Conservation (phyloP, 768 basidiomycete species). For the Agrocybe pediades region DNA sequence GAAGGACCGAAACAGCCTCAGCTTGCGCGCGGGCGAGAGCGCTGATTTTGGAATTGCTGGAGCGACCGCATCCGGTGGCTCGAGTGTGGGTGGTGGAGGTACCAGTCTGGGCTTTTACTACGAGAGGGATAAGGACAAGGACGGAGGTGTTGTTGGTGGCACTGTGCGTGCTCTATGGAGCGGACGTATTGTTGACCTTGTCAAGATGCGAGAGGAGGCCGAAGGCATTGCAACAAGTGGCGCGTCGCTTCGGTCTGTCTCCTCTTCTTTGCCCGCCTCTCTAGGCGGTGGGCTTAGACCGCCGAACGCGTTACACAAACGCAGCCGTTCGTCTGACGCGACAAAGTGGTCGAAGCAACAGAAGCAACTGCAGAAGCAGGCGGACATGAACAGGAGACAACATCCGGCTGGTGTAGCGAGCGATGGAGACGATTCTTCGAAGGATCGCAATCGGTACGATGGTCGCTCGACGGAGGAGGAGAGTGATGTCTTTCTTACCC, state of each 20-base stretch:
- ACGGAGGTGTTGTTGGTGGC: slow-evolving; percentile 29
- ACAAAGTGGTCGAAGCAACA: not conserved
- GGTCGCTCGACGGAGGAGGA: slow-evolving; percentile 47
- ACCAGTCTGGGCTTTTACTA: slow-evolving; percentile 1
- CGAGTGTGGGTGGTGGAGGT: not conserved
- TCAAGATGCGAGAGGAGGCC: slow-evolving; percentile 39
- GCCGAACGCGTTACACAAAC: not conserved
- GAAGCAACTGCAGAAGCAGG: not conserved
- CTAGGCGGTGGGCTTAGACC: not conserved
- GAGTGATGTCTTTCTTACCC: slow-evolving; percentile 31
- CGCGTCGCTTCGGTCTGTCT: not conserved
- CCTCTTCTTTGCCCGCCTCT: not conserved
- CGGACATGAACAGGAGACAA: not conserved
- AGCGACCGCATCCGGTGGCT: slow-evolving; percentile 23
- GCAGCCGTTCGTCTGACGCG: not conserved
- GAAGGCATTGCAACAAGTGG: slow-evolving; percentile 15
- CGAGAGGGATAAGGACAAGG: slow-evolving; percentile 28
- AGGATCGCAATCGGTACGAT: slow-evolving; percentile 26
- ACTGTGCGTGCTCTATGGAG: slow-evolving; percentile 47
- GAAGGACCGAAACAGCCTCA: slow-evolving; percentile 8
- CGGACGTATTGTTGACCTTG: slow-evolving; percentile 38
- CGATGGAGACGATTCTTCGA: slow-evolving; percentile 40
- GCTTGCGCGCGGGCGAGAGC: slow-evolving; percentile 31
- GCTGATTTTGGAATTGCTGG: slow-evolving; percentile 50
- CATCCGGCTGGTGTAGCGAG: slow-evolving; percentile 28